Evolutionary conservation across 345 rosid genomes (phyloP).

Genomic region (Lenwebbia sp.): DNA sequence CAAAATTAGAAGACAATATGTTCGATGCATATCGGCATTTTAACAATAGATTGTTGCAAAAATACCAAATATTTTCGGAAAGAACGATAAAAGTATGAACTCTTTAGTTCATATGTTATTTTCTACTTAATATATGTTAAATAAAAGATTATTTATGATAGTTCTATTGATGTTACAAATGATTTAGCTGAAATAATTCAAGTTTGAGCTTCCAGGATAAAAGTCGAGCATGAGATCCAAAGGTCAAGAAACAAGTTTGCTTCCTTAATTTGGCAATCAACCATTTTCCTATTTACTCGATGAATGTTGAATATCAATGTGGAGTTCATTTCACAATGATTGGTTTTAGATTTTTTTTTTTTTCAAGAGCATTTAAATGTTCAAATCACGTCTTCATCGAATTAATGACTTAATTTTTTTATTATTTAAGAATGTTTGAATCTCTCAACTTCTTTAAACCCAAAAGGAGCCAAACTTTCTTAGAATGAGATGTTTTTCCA

Average conservation of each 20-base stretch:
- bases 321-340: background rate
- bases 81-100: background rate
- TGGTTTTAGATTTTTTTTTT: background rate
- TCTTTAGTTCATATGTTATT: background rate
- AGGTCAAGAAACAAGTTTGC: background rate
- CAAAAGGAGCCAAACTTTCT: too few species aligned
- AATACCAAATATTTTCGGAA: background rate
- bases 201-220: background rate
- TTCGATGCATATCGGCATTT: background rate
- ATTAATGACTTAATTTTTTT: background rate
- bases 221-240: background rate
- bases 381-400: fast-evolving
- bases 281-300: background rate
- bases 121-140: background rate
- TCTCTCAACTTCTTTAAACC: too few species aligned
- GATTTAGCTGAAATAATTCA: background rate
- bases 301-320: background rate
- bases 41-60: background rate
- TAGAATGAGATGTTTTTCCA: too few species aligned
- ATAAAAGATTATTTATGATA: background rate
- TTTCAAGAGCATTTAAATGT: background rate
- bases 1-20: background rate
- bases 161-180: background rate
- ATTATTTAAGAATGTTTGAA: background rate
- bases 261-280: background rate